phyloP scores from a whole-genome alignment of 2,329 filamentous ascomycete species.

The Sclerotinia sclerotiorum region DNA sequence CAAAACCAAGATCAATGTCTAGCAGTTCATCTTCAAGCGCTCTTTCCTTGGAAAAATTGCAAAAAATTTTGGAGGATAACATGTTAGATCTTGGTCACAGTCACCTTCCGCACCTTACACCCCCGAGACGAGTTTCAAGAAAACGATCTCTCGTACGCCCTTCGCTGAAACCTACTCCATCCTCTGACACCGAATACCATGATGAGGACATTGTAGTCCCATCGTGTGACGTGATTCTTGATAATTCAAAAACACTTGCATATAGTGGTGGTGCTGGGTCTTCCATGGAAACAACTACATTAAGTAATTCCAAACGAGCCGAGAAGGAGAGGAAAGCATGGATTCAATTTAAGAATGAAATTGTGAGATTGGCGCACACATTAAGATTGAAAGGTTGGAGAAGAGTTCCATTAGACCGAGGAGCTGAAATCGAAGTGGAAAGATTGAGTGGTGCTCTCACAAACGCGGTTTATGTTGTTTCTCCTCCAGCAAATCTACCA shows the following conservation, averaged over 20 bases:
- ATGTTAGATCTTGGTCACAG: conserved; percentile 46
- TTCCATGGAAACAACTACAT: conserved; percentile 43
- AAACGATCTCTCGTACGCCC: conserved; percentile 30
- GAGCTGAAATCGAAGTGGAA: conserved; percentile 67
- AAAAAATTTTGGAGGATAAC: conserved; percentile 73
- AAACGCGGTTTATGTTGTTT: conserved; percentile 94
- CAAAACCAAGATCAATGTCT: conserved; percentile 51
- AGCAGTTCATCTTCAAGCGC: conserved; percentile 66
- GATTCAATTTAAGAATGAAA: conserved; percentile 87
- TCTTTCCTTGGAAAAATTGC: conserved; percentile 75
- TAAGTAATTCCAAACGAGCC: conserved; percentile 48
- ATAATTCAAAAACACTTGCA: conserved; percentile 85
- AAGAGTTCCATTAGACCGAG: conserved; percentile 70
- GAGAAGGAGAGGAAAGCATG: conserved; percentile 75
- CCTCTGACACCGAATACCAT: conserved; percentile 81
- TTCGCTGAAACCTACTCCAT: conserved; percentile 46
- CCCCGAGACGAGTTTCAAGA: conserved; percentile 30
- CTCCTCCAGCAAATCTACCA: conserved; percentile 66
- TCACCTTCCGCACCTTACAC: conserved; percentile 33
- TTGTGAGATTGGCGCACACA: conserved; percentile 85
- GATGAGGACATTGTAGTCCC: conserved; percentile 84
- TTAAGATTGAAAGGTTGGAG: conserved; percentile 90
- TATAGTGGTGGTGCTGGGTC: conserved; percentile 57
- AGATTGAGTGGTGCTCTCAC: conserved; percentile 88
- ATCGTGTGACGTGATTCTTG: conserved; percentile 77